phyloP scores from a whole-genome alignment of 495 filamentous ascomycete genomes.

The Wilcoxina mikolae region DNA sequence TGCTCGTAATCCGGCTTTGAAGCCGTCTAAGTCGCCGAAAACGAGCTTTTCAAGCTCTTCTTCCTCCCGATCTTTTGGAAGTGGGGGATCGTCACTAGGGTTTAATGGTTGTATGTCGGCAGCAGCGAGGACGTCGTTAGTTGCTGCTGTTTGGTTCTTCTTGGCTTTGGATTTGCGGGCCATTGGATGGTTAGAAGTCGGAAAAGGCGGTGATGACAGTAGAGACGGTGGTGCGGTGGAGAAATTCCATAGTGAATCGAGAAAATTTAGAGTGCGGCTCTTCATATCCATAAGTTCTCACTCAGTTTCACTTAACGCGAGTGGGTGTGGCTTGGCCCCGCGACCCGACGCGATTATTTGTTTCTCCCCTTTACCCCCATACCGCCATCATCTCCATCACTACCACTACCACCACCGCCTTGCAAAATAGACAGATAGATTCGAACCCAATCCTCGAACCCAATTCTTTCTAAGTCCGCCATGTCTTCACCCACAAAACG shows the following conservation, averaged over 20 bases:
- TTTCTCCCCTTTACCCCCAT: not conserved
- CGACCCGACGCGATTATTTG: not conserved
- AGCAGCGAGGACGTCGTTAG: not conserved
- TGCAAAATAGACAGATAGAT: not conserved
- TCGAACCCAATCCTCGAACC: not conserved
- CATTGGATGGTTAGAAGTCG: not conserved
- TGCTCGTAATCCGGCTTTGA: slow-evolving; percentile 51
- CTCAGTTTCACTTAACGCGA: not conserved
- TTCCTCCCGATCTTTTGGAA: slow-evolving; percentile 58
- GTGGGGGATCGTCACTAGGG: not conserved
- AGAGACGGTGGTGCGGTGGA: not conserved
- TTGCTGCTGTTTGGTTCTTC: not conserved
- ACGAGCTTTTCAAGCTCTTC: slow-evolving; percentile 71
- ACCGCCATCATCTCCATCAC: not conserved
- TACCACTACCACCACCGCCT: not conserved
- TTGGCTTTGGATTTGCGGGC: slow-evolving; percentile 4
- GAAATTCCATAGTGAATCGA: not conserved
- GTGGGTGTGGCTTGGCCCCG: not conserved
- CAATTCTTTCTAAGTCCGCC: not conserved
- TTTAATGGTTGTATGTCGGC: not conserved
- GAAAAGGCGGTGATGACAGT: not conserved
- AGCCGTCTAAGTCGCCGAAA: slow-evolving; percentile 70
- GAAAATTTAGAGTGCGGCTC: slow-evolving; percentile 6
- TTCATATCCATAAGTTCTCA: not conserved
- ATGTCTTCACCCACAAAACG: slow-evolving; percentile 26